These are phyloP conservation scores for Adansonia rubrostipa DNA, from an alignment of 441 rosid species.

Conservation along the genomic window DNA sequence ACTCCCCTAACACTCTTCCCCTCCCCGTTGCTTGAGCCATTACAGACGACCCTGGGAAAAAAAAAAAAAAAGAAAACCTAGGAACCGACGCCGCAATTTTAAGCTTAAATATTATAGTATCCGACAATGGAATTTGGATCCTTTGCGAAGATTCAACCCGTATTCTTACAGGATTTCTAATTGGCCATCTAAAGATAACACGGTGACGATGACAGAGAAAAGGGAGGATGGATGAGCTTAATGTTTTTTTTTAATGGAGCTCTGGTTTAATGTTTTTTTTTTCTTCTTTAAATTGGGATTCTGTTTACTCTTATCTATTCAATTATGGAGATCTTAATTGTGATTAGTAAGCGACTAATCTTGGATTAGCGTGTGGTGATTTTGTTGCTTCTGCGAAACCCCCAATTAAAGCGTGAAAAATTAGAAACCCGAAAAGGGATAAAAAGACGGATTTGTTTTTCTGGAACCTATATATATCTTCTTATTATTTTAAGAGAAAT, in stretches of 20 bases:
- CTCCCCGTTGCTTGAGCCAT: conserved; percentile 73
- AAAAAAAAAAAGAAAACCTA: conserved; percentile 22
- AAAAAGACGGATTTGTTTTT: not conserved
- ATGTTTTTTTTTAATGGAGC: not conserved
- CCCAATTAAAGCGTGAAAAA: not conserved
- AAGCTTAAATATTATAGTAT: conserved; percentile 10
- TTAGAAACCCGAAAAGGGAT: not conserved
- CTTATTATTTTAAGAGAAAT: not conserved
- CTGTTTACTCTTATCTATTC: not conserved
- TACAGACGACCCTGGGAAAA: not conserved
- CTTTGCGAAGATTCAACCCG: conserved; percentile 33
- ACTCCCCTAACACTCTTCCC: conserved; percentile 83
- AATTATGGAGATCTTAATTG: conserved; percentile 14
- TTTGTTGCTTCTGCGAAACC: not conserved
- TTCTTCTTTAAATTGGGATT: not conserved
- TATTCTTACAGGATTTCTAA: conserved; percentile 34
- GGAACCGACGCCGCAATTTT: conserved; percentile 28
- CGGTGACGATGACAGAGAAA: conserved; percentile 26
- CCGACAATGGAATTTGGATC: conserved; percentile 23
- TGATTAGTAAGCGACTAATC: not conserved
- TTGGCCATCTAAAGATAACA: conserved; percentile 33
- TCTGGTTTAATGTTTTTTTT: not conserved
- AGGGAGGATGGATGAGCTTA: conserved; percentile 7
- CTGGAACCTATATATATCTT: not conserved
- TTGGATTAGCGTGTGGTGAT: not conserved